phyloP scores from a whole-genome alignment of 129 eudicot genomes.

The Lactuca sativa region DNA sequence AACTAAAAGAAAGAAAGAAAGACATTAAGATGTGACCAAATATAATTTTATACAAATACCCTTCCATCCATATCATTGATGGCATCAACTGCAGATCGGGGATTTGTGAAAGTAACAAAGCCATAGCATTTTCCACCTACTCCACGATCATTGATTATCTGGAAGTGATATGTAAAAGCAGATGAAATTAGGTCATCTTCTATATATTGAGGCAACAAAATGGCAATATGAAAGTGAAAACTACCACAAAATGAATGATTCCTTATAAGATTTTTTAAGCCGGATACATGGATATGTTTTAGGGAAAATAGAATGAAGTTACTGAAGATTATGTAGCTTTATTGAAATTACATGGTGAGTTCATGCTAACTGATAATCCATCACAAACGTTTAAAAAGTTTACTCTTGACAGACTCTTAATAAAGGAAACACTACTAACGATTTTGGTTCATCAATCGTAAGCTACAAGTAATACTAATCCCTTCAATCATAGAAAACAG shows the following conservation, averaged over 20 bases:
- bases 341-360: not conserved
- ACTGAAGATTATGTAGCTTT: not conserved
- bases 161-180: conserved; percentile 25
- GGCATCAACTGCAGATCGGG: conserved; percentile 80
- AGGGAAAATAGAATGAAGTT: not conserved
- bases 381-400: not conserved
- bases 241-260: not conserved
- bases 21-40: conserved; percentile 3
- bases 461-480: not conserved
- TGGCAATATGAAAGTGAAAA: not conserved
- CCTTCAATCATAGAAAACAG: not conserved
- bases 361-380: not conserved
- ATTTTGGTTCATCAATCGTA: not conserved
- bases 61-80: conserved; percentile 81
- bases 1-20: not conserved
- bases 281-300: not conserved
- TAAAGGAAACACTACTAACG: conserved; percentile 7
- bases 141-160: conserved; percentile 78
- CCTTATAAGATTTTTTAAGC: too few species aligned
- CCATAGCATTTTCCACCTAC: conserved; percentile 84
- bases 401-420: conserved; percentile 2
- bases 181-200: conserved; percentile 10
- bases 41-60: conserved; percentile 39
- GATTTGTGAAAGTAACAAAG: conserved; percentile 83
- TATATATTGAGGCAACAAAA: not conserved